phyloP scores from a whole-genome alignment of 2,329 filamentous ascomycete genomes.

The Fusarium nisikadoi region DNA sequence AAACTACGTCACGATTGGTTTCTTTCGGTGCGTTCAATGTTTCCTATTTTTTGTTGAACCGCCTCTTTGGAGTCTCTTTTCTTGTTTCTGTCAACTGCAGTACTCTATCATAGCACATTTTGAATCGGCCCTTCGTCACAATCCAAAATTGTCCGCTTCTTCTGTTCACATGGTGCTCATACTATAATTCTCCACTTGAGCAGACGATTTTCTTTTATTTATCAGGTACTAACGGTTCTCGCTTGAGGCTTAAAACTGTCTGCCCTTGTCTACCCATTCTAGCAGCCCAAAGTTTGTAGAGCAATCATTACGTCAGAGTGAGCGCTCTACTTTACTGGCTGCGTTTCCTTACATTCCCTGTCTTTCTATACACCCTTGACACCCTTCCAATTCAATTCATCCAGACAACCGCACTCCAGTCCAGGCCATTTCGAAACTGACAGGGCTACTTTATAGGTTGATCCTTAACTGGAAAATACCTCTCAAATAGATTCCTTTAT shows the following conservation, averaged over 20 bases:
- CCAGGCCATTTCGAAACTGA: slow-evolving; percentile 21
- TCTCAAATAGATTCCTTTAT: background rate
- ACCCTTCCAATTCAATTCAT: slow-evolving; percentile 11
- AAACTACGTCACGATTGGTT: slow-evolving; percentile 39
- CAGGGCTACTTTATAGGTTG: slow-evolving; percentile 28
- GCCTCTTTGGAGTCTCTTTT: background rate
- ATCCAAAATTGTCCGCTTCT: background rate
- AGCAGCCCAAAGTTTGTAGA: slow-evolving; percentile 1
- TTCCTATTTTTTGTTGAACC: slow-evolving; percentile 22
- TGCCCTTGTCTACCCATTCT: slow-evolving; percentile 19
- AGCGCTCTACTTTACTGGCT: slow-evolving; percentile 31
- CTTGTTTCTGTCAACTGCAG: slow-evolving; percentile 1
- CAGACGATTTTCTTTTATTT: slow-evolving; percentile 10
- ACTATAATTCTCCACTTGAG: slow-evolving; percentile 27
- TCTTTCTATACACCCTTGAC: slow-evolving; percentile 18
- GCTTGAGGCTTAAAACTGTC: slow-evolving; percentile 30
- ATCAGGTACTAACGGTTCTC: slow-evolving; percentile 31
- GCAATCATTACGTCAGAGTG: slow-evolving; percentile 42
- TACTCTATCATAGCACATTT: background rate
- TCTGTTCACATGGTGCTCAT: slow-evolving; percentile 14
- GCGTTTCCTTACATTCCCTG: slow-evolving; percentile 34
- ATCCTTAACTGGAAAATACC: slow-evolving; percentile 22
- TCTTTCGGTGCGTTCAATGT: slow-evolving; percentile 1
- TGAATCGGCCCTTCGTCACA: slow-evolving; percentile 25
- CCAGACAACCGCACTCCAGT: slow-evolving; percentile 18